Evolutionary conservation across 108 stramenopile species (phyloP).

Genomic region (Cyclotella choctawhatcheeana): DNA sequence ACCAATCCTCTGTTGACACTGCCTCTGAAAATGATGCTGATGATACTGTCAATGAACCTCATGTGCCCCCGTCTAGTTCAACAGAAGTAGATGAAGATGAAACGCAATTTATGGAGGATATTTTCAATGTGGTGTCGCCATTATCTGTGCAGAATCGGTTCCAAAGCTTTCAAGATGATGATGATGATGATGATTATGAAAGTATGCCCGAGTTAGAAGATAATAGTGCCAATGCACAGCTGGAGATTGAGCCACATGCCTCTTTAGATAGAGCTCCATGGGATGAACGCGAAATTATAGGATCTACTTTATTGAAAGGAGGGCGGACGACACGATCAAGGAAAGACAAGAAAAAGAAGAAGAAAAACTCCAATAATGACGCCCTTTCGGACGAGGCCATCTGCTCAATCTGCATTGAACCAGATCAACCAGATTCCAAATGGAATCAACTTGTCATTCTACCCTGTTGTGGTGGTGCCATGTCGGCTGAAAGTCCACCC

Average conservation of each 20-base stretch:
- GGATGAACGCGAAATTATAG: no score
- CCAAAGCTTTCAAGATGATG: not conserved
- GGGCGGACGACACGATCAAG: not conserved
- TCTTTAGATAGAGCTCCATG: no score
- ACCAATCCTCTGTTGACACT: no score
- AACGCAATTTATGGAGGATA: no score
- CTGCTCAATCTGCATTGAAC: slow-evolving; percentile 5
- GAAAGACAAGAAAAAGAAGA: not conserved
- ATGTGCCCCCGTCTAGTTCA: no score
- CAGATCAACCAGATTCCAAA: not conserved
- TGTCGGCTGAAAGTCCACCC: not conserved
- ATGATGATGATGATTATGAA: not conserved
- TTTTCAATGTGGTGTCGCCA: not conserved
- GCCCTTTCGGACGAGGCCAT: not conserved
- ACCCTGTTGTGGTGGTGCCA: not conserved
- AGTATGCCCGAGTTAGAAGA: not conserved
- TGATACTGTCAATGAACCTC: no score
- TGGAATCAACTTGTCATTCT: not conserved
- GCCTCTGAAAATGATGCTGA: no score
- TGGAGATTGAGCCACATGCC: no score
- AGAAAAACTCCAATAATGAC: not conserved
- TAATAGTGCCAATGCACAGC: no score
- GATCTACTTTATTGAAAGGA: not conserved
- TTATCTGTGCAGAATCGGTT: not conserved
- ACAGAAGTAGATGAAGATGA: no score